Evolutionary conservation across 1,139 yeast species (phyloP).

Genomic region (Yamadazyma diddensiae): DNA sequence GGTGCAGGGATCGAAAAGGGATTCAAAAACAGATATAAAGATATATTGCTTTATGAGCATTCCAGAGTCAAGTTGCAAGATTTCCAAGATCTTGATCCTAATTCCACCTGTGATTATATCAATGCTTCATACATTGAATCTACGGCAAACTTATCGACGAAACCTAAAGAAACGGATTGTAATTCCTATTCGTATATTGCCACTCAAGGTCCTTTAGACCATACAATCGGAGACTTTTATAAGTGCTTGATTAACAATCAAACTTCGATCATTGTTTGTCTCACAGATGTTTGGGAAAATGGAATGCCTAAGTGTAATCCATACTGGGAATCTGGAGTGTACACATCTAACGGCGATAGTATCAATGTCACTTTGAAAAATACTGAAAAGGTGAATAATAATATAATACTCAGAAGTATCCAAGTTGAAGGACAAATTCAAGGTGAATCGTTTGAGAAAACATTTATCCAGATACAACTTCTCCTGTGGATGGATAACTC

Average conservation of each 20-base stretch:
- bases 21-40: constrained; percentile 72
- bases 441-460: constrained; percentile 18
- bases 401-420: constrained; percentile 30
- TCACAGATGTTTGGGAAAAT: constrained; percentile 52
- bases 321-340: constrained; percentile 49
- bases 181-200: constrained; percentile 47
- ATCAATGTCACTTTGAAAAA: constrained; percentile 29
- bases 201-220: constrained; percentile 80
- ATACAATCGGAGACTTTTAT: constrained; percentile 82
- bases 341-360: constrained; percentile 33
- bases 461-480: constrained; percentile 48
- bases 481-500: constrained; percentile 57
- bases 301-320: constrained; percentile 56
- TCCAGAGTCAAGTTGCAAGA: constrained; percentile 58
- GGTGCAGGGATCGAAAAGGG: constrained; percentile 70
- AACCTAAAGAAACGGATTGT: not conserved
- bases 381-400: constrained; percentile 15
- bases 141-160: not conserved
- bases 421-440: constrained; percentile 15
- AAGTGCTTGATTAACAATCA: constrained; percentile 52
- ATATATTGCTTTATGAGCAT: constrained; percentile 79
- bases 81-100: constrained; percentile 4
- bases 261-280: constrained; percentile 42
- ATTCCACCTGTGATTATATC: constrained; percentile 22
- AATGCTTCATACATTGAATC: constrained; percentile 27